Base-by-base conservation (phyloP, 257 asterid genomes). In the Thymus quinquecostatus region DNA sequence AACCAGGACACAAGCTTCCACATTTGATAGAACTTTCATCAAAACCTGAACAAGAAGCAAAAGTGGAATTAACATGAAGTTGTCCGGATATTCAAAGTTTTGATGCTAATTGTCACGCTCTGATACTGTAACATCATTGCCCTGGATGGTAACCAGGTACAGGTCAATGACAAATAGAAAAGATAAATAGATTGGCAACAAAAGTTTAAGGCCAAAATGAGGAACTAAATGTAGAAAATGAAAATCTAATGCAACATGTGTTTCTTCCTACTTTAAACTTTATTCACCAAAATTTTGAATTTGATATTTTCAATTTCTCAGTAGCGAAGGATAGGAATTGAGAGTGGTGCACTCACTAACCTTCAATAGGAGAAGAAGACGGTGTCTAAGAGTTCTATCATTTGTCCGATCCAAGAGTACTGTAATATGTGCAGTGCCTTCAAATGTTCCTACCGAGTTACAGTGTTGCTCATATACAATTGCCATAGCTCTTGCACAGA, bases 401-500 rank as follows among this genome's bases (percentile, higher is more conserved):
- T 87, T 89, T 36, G 99, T 95, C 79, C 98, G 86, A 75, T 95
- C 99, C 92, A 95, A 80, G 57, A 95, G 96, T 49, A 95, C 97
- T 2, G 99, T 92, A 67, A 90, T 80, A 77, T 95, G 99, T 70
- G 99, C 92, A 75, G 99, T 85, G 77, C 99, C 99, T 82, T 92
- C 99, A 79, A 95, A 95, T 58, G 96, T 80, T 49, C 99, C 98
- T 71, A 95, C 77, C 60, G 83, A 84, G 77, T 70, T 80, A 80
- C 78, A 82, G 81, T 92, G 99, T 63, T 95, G 97, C 79, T 95
- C 99, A 71, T 92, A 95, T 77, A 92, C 99, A 82, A 95, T 95
- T 62, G 99, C 85, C 99, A 95, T 89, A 70, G 99, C 98, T 84
- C 99, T 88, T 21, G 99, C 99, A 82, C 98, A 95, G 65, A 95